Evolutionary conservation across 2,329 filamentous ascomycete species (phyloP).

Genomic region (Alternaria sp.): DNA sequence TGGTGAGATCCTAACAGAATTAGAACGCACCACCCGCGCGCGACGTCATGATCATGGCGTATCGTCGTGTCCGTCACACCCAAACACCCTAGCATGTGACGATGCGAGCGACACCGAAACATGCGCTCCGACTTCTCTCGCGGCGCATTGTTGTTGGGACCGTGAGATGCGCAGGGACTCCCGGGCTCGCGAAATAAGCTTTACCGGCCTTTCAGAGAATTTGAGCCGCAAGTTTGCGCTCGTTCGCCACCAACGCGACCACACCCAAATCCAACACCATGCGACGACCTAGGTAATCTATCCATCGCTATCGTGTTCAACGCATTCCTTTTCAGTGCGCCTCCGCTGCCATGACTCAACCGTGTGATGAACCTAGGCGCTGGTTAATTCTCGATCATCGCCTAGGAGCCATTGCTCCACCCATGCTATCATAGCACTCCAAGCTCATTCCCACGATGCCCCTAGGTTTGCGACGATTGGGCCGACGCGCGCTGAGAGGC

Average conservation of each 20-base stretch:
- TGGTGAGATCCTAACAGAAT: slow-evolving; percentile 2
- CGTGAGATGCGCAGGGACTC: slow-evolving; percentile 29
- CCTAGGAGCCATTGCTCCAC: slow-evolving; percentile 17
- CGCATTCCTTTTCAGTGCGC: not conserved
- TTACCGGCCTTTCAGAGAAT: slow-evolving; percentile 24
- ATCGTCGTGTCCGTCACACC: not conserved
- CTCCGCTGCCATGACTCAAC: slow-evolving; percentile 4
- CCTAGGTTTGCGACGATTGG: slow-evolving; percentile 34
- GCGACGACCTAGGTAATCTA: slow-evolving; percentile 7
- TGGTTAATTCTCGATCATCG: slow-evolving; percentile 20
- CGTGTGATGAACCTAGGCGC: not conserved
- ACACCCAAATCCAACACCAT: slow-evolving; percentile 17
- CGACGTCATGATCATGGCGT: slow-evolving; percentile 1
- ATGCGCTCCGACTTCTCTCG: slow-evolving; percentile 18
- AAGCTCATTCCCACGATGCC: slow-evolving; percentile 27
- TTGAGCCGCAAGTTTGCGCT: slow-evolving; percentile 36
- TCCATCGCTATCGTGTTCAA: not conserved
- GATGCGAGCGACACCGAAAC: slow-evolving; percentile 21
- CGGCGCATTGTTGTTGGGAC: slow-evolving; percentile 31
- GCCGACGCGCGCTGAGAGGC: slow-evolving; percentile 28
- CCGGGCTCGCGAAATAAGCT: slow-evolving; percentile 28
- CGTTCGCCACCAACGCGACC: slow-evolving; percentile 27
- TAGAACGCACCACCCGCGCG: not conserved
- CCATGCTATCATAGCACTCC: slow-evolving; percentile 13
- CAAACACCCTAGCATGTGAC: slow-evolving; percentile 20